Percentiles rank a stretch among this genome's conserved stretches.
Evolutionary conservation across 805 yeast genomes (phyloP).

Genomic region (Yamadazyma insecticola): DNA sequence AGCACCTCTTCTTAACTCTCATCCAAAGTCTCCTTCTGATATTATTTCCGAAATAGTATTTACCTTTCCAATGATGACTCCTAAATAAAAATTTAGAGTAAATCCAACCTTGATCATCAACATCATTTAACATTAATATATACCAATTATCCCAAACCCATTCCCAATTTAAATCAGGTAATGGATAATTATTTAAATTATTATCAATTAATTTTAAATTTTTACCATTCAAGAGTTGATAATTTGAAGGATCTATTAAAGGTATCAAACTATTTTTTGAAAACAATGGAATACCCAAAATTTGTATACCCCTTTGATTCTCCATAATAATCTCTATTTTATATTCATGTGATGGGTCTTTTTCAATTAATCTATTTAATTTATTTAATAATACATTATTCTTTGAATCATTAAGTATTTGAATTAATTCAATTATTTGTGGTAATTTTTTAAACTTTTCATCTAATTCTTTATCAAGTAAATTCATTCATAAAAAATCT

Average conservation of each 20-base stretch:
- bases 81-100: conserved; percentile 53
- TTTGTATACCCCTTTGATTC: conserved; percentile 50
- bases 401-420: conserved; percentile 2
- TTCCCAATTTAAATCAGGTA: conserved; percentile 58
- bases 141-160: conserved; percentile 75
- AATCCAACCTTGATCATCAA: conserved; percentile 84
- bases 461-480: conserved; percentile 7
- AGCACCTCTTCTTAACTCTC: conserved; percentile 27
- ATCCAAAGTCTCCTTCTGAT: conserved; percentile 69
- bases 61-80: conserved; percentile 59
- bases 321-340: conserved; percentile 43
- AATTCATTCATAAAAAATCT: too few relatives aligned
- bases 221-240: conserved; percentile 40
- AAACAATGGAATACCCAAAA: conserved; percentile 50
- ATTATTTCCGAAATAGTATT: conserved; percentile 51
- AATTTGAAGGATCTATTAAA: conserved; percentile 47
- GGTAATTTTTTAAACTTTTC: conserved; percentile 6
- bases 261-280: conserved; percentile 43
- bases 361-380: conserved; percentile 2
- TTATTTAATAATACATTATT: conserved; percentile 5
- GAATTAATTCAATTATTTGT: conserved; percentile 8
- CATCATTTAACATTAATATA: conserved; percentile 63
- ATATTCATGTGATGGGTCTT: conserved; percentile 4
- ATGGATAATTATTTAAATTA: conserved; percentile 32
- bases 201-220: conserved; percentile 25